Evolutionary conservation across 176 grass and related monocot species (phyloP).

Genomic region (Oryza meyeriana): DNA sequence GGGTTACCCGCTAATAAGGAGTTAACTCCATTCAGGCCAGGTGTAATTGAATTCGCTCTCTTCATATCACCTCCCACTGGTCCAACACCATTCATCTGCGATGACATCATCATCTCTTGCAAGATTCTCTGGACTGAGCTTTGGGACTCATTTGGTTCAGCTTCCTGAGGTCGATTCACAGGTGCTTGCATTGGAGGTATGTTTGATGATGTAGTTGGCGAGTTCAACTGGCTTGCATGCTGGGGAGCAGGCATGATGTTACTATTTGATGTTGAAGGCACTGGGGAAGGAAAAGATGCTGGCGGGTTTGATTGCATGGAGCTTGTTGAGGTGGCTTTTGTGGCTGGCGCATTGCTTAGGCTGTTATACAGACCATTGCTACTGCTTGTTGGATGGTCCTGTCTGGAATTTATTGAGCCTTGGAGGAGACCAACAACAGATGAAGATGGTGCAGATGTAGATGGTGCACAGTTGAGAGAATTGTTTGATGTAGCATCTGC

Average conservation of each 20-base stretch:
- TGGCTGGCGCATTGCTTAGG: slow-evolving; percentile 30
- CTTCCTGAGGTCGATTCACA: slow-evolving; percentile 37
- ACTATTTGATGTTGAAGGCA: slow-evolving; percentile 42
- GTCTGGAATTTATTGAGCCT: slow-evolving; percentile 52
- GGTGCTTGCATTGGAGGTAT: slow-evolving; percentile 51
- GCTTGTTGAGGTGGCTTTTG: slow-evolving; percentile 39
- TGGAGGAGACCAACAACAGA: slow-evolving; percentile 38
- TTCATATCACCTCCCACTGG: slow-evolving; percentile 49
- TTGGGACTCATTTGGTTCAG: slow-evolving; percentile 61
- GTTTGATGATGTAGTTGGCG: slow-evolving; percentile 27
- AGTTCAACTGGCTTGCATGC: slow-evolving; percentile 39
- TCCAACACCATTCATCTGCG: slow-evolving; percentile 54
- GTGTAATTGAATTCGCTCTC: slow-evolving; percentile 44
- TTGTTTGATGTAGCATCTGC: slow-evolving; percentile 36
- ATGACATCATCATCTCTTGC: slow-evolving; percentile 79
- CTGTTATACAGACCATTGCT: slow-evolving; percentile 38
- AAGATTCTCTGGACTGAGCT: slow-evolving; percentile 82
- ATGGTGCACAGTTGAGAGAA: slow-evolving; percentile 43
- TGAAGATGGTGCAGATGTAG: slow-evolving; percentile 33
- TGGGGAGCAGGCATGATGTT: slow-evolving; percentile 53
- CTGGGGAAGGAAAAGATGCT: slow-evolving; percentile 37
- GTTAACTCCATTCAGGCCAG: slow-evolving; percentile 44
- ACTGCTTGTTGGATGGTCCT: slow-evolving; percentile 45
- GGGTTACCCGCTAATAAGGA: slow-evolving; percentile 52
- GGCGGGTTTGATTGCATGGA: slow-evolving; percentile 47